Evolutionary conservation across 176 grass and related monocot genomes (phyloP).

Genomic region (Ensete ventricosum): DNA sequence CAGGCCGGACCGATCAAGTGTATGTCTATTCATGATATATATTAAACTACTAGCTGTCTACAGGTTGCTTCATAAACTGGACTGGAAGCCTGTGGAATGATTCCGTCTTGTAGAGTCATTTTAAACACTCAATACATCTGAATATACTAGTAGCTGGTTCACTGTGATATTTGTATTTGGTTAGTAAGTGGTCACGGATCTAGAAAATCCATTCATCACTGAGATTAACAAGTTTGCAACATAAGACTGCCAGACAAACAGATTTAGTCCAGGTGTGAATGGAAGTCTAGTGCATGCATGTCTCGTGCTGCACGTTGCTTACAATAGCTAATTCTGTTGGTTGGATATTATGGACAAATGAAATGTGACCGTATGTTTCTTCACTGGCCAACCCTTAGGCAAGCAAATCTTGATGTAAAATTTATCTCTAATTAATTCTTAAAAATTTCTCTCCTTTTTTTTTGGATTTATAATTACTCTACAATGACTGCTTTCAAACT

Average conservation of each 20-base stretch:
- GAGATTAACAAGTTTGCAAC: neutral
- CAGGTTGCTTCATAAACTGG: neutral
- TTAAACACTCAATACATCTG: neutral
- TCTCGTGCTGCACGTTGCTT: neutral
- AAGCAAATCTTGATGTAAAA: neutral
- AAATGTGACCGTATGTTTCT: neutral
- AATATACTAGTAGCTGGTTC: neutral
- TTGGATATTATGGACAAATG: neutral
- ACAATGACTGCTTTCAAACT: slow-evolving; percentile 12
- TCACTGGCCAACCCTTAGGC: neutral
- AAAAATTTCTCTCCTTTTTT: neutral
- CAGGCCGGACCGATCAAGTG: slow-evolving; percentile 80
- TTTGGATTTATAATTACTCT: slow-evolving; percentile 13
- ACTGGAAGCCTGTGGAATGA: too few relatives aligned
- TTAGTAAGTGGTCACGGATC: neutral
- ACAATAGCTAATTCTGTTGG: neutral
- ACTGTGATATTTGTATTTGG: neutral
- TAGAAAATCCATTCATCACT: neutral
- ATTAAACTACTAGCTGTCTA: neutral
- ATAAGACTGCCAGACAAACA: neutral
- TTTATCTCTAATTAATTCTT: slow-evolving; percentile 11
- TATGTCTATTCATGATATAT: slow-evolving; percentile 11
- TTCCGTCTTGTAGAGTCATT: too few relatives aligned
- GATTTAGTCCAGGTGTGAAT: neutral
- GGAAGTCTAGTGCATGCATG: neutral